phyloP scores from a whole-genome alignment of 805 yeast species.

The Debaryomyces maramus region DNA sequence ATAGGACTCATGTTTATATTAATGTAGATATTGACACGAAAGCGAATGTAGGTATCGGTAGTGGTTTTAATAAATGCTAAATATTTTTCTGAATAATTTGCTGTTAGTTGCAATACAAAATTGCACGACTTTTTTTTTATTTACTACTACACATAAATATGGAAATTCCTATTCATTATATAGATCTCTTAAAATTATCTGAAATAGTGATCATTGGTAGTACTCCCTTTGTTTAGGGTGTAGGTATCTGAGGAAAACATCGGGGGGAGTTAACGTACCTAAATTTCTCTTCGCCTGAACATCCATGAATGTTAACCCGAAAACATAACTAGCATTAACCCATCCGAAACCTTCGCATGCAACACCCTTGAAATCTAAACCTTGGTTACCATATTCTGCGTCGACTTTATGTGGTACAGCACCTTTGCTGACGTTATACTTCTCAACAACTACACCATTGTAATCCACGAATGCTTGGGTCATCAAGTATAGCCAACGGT shows the following conservation, averaged over 20 bases:
- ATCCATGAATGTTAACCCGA: conserved; percentile 69
- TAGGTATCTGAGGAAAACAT: conserved; percentile 54
- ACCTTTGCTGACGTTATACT: conserved; percentile 83
- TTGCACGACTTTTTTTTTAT: too few species aligned
- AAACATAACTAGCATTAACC: conserved; percentile 85
- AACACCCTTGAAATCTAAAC: conserved; percentile 86
- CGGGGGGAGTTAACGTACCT: conserved; percentile 77
- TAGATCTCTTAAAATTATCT: too few species aligned
- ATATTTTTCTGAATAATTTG: too few species aligned
- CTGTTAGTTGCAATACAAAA: too few species aligned
- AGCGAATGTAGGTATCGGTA: too few species aligned
- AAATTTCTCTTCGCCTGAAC: conserved; percentile 70
- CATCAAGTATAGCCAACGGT: conserved; percentile 89
- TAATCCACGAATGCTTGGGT: conserved; percentile 87
- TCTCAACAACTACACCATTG: conserved; percentile 94
- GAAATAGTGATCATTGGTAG: conserved; percentile 10
- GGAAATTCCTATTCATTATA: too few species aligned
- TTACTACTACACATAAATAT: too few species aligned
- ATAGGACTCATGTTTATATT: conserved; percentile 2
- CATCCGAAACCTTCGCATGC: conserved; percentile 98
- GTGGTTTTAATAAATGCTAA: too few species aligned
- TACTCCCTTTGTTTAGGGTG: conserved; percentile 38
- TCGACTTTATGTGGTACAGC: conserved; percentile 87
- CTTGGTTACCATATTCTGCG: conserved; percentile 97
- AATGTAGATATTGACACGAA: too few species aligned